A percentile compares a stretch with the other conserved stretches of the same genome.
These are phyloP conservation scores for Friedmanniomyces endolithicus DNA, from an alignment of 495 filamentous ascomycete species.

Conservation along the genomic window DNA sequence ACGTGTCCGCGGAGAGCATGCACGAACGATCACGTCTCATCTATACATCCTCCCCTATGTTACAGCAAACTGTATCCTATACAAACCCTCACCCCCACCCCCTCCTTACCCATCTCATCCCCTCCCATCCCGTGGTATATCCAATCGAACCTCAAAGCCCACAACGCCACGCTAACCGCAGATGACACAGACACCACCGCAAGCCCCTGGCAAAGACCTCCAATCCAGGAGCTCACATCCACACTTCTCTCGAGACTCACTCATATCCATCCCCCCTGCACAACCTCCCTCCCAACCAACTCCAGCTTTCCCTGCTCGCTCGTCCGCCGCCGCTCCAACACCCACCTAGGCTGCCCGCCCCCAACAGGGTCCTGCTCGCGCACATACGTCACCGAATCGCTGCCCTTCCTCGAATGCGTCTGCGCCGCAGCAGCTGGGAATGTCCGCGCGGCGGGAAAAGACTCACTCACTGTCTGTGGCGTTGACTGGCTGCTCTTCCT, in stretches of 20 bases:
- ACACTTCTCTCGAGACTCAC: too few species aligned
- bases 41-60: too few species aligned
- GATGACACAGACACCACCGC: background rate
- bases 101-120: too few species aligned
- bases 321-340: constrained; percentile 32
- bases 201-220: too few species aligned
- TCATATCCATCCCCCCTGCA: constrained; percentile 33
- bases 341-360: constrained; percentile 27
- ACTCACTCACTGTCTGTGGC: too few species aligned
- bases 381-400: constrained; percentile 33
- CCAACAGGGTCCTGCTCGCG: constrained; percentile 25
- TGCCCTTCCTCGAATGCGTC: constrained; percentile 28
- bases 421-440: too few species aligned
- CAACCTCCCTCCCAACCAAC: constrained; percentile 30
- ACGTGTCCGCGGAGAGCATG: too few species aligned
- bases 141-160: background rate
- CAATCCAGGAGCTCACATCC: too few species aligned
- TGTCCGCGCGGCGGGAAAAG: background rate
- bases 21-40: too few species aligned
- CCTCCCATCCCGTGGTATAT: too few species aligned
- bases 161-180: constrained; percentile 1
- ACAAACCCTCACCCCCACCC: too few species aligned
- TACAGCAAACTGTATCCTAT: too few species aligned
- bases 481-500: background rate
- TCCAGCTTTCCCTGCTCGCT: constrained; percentile 31